A percentile compares a stretch with the other conserved stretches of the same genome.
These are phyloP conservation scores for Linnemannia zychae DNA, from an alignment of 192 early-diverging fungal species.

Conservation along the genomic window DNA sequence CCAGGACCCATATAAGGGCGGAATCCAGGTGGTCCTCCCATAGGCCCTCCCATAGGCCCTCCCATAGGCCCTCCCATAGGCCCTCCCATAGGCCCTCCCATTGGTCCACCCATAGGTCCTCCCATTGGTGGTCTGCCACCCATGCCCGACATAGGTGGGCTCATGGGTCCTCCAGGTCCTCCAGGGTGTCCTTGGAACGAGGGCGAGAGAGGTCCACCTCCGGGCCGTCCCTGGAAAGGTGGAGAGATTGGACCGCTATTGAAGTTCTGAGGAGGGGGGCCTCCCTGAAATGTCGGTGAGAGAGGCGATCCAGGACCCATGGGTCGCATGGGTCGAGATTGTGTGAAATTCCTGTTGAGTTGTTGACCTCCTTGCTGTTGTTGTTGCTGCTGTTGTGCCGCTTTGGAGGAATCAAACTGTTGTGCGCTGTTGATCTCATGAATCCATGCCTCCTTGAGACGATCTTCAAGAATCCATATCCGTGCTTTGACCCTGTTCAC, in stretches of 20 bases:
- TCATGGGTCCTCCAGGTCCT: conserved; percentile 11
- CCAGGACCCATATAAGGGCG: conserved; percentile 31
- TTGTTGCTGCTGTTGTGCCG: conserved; percentile 16
- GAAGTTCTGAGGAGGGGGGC: conserved; percentile 26
- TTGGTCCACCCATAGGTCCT: conserved; percentile 42
- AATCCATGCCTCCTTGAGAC: conserved; percentile 34
- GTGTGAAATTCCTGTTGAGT: conserved; percentile 34
- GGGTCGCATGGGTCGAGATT: conserved; percentile 35
- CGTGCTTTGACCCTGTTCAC: conserved; percentile 37
- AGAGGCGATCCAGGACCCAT: conserved; percentile 38
- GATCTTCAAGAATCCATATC: conserved; percentile 40
- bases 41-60: conserved; percentile 7
- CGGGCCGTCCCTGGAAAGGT: conserved; percentile 11
- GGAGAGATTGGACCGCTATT: conserved; percentile 24
- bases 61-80: conserved; percentile 18
- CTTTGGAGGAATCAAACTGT: conserved; percentile 28
- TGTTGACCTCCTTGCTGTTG: conserved; percentile 18
- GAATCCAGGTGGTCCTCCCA: conserved; percentile 32
- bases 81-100: conserved; percentile 28
- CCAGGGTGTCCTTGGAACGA: conserved; percentile 4
- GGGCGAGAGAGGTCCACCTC: conserved; percentile 13
- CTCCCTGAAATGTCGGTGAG: conserved; percentile 25
- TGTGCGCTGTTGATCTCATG: conserved; percentile 44
- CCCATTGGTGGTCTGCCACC: conserved; percentile 41
- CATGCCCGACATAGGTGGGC: conserved; percentile 23